Conservation (phyloP, 805 yeast genomes). For the Monosporozyma solicola region DNA sequence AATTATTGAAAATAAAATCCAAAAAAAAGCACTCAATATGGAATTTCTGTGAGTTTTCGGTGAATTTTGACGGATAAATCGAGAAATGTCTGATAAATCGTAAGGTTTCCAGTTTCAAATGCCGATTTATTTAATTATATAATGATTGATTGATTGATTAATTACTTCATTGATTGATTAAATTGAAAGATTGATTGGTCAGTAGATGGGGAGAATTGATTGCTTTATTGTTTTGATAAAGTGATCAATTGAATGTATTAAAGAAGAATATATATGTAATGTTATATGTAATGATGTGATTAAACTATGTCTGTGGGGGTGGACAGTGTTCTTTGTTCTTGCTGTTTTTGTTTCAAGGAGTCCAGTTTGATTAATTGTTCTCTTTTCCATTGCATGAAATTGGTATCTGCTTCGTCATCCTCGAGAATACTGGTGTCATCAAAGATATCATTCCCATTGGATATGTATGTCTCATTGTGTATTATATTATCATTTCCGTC, state of each 20-base stretch:
- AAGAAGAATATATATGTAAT: not conserved
- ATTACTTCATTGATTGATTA: no score
- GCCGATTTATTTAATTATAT: not conserved
- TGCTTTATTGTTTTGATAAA: no score
- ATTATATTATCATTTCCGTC: not conserved
- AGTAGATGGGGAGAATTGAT: no score
- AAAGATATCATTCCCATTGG: conserved; percentile 5
- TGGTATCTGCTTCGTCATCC: conserved; percentile 24
- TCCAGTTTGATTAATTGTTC: conserved; percentile 25
- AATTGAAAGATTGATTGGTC: no score
- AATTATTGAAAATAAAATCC: no score
- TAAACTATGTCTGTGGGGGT: not conserved
- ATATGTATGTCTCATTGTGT: not conserved
- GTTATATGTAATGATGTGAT: not conserved
- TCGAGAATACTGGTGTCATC: conserved; percentile 27
- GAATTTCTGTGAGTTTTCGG: no score
- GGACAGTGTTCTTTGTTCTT: not conserved
- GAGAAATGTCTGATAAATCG: not conserved
- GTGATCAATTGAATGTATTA: not conserved
- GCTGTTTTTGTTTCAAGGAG: conserved; percentile 3
- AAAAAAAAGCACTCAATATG: no score
- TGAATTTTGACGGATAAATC: not conserved
- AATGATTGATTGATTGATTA: no score
- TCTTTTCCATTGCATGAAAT: conserved; percentile 24
- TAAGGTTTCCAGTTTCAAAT: not conserved